phyloP scores from a whole-genome alignment of 441 rosid genomes.

The Brassica balearica region DNA sequence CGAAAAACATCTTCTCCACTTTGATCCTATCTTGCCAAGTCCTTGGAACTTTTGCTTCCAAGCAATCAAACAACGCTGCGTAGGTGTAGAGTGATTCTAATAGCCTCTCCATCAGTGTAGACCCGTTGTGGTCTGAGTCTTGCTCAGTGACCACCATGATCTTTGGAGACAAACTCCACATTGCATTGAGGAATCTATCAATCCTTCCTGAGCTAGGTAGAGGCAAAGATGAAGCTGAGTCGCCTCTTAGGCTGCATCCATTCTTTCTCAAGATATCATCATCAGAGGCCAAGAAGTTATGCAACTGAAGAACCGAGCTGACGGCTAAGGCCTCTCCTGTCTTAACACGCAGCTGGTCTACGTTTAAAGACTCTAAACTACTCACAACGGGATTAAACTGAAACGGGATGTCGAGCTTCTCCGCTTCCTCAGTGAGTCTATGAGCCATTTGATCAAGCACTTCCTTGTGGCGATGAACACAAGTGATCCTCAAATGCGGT shows the following conservation, averaged over 20 bases:
- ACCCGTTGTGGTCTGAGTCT: constrained; percentile 80
- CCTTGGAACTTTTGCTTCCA: constrained; percentile 78
- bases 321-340: constrained; percentile 95
- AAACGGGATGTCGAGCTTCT: constrained; percentile 83
- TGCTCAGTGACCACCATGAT: constrained; percentile 90
- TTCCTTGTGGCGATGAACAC: constrained; percentile 79
- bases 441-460: constrained; percentile 85
- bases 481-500: constrained; percentile 91
- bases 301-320: constrained; percentile 83
- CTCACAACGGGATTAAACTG: constrained; percentile 80
- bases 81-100: constrained; percentile 80
- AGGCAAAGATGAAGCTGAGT: constrained; percentile 73
- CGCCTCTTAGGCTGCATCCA: constrained; percentile 50
- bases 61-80: constrained; percentile 89
- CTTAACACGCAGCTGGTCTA: constrained; percentile 79
- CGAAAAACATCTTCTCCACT: constrained; percentile 89
- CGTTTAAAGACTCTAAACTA: constrained; percentile 68
- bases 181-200: constrained; percentile 64
- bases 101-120: constrained; percentile 75
- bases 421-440: constrained; percentile 79
- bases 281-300: constrained; percentile 68
- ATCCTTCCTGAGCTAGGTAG: constrained; percentile 54
- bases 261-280: constrained; percentile 56
- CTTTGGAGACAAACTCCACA: constrained; percentile 85
- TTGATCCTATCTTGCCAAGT: constrained; percentile 74